Conservation (phyloP, 495 filamentous ascomycete genomes). For the Penicillium malachiteum region DNA sequence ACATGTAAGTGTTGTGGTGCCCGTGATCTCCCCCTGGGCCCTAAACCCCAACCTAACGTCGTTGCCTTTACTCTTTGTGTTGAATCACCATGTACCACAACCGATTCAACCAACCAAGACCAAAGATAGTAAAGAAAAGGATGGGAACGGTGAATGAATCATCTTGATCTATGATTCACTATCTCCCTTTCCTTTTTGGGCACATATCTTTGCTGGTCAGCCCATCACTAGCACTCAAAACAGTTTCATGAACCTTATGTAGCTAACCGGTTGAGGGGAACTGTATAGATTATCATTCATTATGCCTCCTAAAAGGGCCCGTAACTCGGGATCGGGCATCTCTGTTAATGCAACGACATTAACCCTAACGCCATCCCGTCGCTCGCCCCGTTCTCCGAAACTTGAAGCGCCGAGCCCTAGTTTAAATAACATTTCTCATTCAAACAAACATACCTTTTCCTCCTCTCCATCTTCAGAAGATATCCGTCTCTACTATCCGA, state of each 20-base stretch:
- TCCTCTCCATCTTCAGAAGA: constrained; percentile 9
- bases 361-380: constrained; percentile 18
- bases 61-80: neutral
- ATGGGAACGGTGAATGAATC: too few relatives aligned
- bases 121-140: too few relatives aligned
- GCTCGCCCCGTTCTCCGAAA: constrained; percentile 20
- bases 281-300: neutral
- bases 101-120: neutral
- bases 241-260: neutral
- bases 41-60: constrained; percentile 29
- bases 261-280: too few relatives aligned
- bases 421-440: neutral
- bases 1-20: constrained; percentile 15
- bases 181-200: neutral
- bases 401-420: neutral
- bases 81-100: neutral
- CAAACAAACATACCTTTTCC: constrained; percentile 12
- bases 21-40: constrained; percentile 2
- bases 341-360: constrained; percentile 9
- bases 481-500: constrained; percentile 13
- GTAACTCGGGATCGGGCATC: constrained; percentile 23
- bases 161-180: neutral
- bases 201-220: too few relatives aligned
- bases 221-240: too few relatives aligned
- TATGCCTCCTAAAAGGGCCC: constrained; percentile 28